Conservation (phyloP, 2,329 filamentous ascomycete species). For the Pseudogymnoascus sp. region DNA sequence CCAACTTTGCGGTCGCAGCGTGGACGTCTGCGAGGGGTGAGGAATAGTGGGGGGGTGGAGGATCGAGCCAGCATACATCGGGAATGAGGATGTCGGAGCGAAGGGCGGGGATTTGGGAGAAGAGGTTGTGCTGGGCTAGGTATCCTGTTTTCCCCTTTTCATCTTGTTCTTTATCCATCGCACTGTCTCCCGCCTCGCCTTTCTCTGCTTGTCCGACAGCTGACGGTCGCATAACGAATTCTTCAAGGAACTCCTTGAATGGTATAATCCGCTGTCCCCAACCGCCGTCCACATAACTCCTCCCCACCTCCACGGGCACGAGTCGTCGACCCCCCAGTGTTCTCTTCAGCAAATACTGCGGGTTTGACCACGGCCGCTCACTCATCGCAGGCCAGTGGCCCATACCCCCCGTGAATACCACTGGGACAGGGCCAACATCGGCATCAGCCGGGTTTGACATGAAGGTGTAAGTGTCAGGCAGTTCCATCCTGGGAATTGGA, state of each 20-base stretch:
- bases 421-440: conserved; percentile 43
- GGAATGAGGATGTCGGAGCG: conserved; percentile 70
- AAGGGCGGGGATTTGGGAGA: conserved; percentile 72
- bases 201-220: conserved; percentile 9
- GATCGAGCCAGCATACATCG: conserved; percentile 73
- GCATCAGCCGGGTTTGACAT: conserved; percentile 40
- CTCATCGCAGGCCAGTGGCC: conserved; percentile 71
- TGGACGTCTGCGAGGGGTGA: conserved; percentile 39
- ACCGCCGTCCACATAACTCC: conserved; percentile 76
- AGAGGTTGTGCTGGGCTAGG: conserved; percentile 84
- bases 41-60: conserved; percentile 47
- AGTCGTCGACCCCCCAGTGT: conserved; percentile 73
- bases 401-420: conserved; percentile 63
- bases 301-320: conserved; percentile 78
- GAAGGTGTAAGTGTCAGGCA: conserved; percentile 52
- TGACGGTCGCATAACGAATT: conserved; percentile 19
- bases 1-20: conserved; percentile 31
- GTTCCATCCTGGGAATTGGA: conserved; percentile 36
- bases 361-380: conserved; percentile 62
- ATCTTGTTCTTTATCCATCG: conserved; percentile 12
- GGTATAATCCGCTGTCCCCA: conserved; percentile 79
- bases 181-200: conserved; percentile 13
- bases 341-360: conserved; percentile 62
- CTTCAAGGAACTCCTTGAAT: conserved; percentile 62
- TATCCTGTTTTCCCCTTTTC: conserved; percentile 48